Conservation (phyloP, 768 basidiomycete species). For the Mycena rosella region DNA sequence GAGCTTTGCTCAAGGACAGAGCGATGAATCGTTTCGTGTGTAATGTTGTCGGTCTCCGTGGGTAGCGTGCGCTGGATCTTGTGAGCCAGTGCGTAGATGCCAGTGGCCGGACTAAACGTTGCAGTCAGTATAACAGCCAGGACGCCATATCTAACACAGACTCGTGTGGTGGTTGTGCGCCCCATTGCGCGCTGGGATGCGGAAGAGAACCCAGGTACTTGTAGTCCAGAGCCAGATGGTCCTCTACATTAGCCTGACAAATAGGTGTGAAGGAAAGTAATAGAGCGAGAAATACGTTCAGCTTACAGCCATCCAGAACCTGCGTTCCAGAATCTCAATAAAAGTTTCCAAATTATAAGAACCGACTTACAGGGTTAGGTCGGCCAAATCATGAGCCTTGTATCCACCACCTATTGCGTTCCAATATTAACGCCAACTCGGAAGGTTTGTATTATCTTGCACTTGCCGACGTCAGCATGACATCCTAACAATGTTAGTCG, state of each 20-base stretch:
- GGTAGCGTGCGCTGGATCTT: constrained; percentile 64
- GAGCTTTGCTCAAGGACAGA: constrained; percentile 65
- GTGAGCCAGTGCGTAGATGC: constrained; percentile 65
- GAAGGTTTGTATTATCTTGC: neutral
- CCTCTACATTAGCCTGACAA: constrained; percentile 66
- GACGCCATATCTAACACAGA: constrained; percentile 47
- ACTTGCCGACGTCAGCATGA: constrained; percentile 50
- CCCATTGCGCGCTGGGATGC: constrained; percentile 70
- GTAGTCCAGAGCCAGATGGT: constrained; percentile 68
- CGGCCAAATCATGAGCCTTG: constrained; percentile 74
- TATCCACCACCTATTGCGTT: constrained; percentile 74
- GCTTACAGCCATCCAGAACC: constrained; percentile 29
- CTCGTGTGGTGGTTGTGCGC: constrained; percentile 73
- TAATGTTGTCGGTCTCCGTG: constrained; percentile 54
- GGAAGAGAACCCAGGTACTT: constrained; percentile 64
- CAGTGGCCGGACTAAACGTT: constrained; percentile 59
- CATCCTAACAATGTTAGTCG: constrained; percentile 51
- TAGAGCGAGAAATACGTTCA: constrained; percentile 15
- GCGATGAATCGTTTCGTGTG: constrained; percentile 72
- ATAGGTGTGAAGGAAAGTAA: neutral
- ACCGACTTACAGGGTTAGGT: constrained; percentile 59
- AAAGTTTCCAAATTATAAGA: constrained; percentile 62
- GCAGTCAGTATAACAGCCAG: constrained; percentile 7
- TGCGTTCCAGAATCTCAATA: neutral
- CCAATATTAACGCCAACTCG: neutral